Base-by-base conservation (phyloP, 192 early-diverging fungal species). In the Podila minutissima region DNA sequence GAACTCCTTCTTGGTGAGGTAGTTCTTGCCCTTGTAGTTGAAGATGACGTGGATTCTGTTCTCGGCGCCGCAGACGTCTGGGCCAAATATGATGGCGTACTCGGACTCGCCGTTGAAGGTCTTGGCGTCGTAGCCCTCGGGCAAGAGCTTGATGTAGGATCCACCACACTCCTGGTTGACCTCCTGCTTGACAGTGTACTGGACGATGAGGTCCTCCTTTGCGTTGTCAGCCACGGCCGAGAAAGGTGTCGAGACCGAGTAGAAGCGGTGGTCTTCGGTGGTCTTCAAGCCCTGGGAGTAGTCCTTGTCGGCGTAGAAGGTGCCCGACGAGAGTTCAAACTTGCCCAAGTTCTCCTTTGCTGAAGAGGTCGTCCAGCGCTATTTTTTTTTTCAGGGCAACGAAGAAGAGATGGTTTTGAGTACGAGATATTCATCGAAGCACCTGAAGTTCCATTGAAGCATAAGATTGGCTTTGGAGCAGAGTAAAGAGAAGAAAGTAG, bases 11-110 rank as follows among this genome's bases (percentile, higher is more conserved):
- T 93, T 92, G 67, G 94, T 75, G 86, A 95, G 87, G 84, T 96
- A 89, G 75, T 92, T 91, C 53, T 92, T 93, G 83, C 93, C 90
- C 74, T 97, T 91, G 91, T 98, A 94, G 69, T 93, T 87, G 88
- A 98, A 90, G 82, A 98, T 97, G 71, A 94, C 92, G 82, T 98
- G 96, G 26, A 98, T 94, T 60, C 92, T 92, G 86, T 93, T 93
- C 83, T 91, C 95, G 57, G 86, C 66, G 48, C 95, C 97, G 86
- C 97, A 98, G 64, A 93, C 91, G 81, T 98, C 97, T 33, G 97
- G 97, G 59, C 91, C 92, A 75, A 93, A 92, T 90, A 92, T 93
- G 57, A 93, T 86, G 77, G 88, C 89, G 78, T 91, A 92, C 63
- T 85, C 84, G 20, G 93, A 90, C 46, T 96, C 94, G 73, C 95